Evolutionary conservation across 305 asterid species (phyloP), one percentile per base, ranked within the genome.

Genomic region (Fraxinus nigra): DNA sequence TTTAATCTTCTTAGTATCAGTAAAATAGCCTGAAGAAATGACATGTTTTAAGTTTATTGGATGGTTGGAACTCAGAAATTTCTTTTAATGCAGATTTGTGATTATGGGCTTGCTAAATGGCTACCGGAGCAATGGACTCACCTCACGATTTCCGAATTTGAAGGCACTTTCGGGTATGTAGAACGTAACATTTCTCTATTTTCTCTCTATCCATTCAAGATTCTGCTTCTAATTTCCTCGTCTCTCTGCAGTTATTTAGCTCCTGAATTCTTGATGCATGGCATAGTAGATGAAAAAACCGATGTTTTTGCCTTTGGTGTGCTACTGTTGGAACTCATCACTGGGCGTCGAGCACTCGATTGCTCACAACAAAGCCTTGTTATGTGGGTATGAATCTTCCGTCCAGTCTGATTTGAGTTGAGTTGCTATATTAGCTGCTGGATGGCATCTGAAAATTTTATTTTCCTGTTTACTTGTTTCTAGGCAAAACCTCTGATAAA

Each of bases 31-130:
- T 14, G 13, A 18, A 69, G 28, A 48, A 72, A 24, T 32, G 61
- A 32, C 79, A 34, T 9, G 38, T 43, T 80, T 11, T 54, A 32
- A 43, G 59, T 48, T 78, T 7, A 69, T 79, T 82, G 38, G 32
- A 20, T 35, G 75, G 54, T 78, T 78, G 72, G 40, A 83, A 76
- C 59, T 83, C n/a, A 86, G 76, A 33, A 78, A 10, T 22, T n/a
- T 37, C 43, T 32, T 40, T 75, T 4, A 8, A 51, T 86, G 78
- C 89, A 96, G 99, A 93, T 96, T 81, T 94, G 98, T 83, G 99
- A 96, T 87, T 96, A 94, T 78, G 99, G 99, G 76, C 97, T 94
- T 3, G 97, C 98, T 22, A 96, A 96, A 81, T 96, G 98, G 99
- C 87, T 96, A 63, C 99, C 98, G 0, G 92, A 90, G 76, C 87